A percentile compares a stretch with the other conserved stretches of the same genome.
Evolutionary conservation across 495 filamentous ascomycete genomes (phyloP).

Genomic region (Aspergillus funiculosus): DNA sequence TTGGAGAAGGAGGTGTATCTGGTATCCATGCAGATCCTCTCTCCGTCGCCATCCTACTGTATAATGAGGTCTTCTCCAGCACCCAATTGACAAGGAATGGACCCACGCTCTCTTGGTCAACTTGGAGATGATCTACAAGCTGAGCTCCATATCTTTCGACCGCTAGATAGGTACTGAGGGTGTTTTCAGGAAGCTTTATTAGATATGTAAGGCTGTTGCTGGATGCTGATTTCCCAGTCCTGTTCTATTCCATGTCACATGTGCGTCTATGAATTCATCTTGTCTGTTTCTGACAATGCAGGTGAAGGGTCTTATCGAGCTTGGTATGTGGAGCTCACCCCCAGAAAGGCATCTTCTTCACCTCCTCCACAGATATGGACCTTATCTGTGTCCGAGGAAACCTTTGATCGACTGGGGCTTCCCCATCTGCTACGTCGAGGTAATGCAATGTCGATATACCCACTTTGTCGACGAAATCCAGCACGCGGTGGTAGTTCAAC

Average conservation of each 20-base stretch:
- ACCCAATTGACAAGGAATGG: too few species aligned
- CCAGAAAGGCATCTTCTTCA: conserved; percentile 26
- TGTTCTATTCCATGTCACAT: too few species aligned
- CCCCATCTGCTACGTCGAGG: conserved; percentile 29
- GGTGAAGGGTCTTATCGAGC: neutral
- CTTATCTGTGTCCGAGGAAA: conserved; percentile 37
- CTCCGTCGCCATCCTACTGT: neutral
- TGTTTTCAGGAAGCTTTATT: too few species aligned
- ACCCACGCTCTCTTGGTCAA: too few species aligned
- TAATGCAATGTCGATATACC: conserved; percentile 44
- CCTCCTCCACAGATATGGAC: conserved; percentile 20
- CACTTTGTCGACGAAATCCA: conserved; percentile 50
- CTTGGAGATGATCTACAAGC: too few species aligned
- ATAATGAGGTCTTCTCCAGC: too few species aligned
- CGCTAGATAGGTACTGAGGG: too few species aligned
- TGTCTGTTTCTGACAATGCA: too few species aligned
- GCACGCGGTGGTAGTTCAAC: conserved; percentile 56
- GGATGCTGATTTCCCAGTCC: too few species aligned
- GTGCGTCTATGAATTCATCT: too few species aligned
- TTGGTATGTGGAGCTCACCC: conserved; percentile 4
- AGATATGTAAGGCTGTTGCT: too few species aligned
- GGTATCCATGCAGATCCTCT: conserved; percentile 7
- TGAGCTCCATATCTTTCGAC: neutral
- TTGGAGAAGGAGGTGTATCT: too few species aligned
- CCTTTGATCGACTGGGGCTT: conserved; percentile 28